A percentile compares a stretch with the other conserved stretches of the same genome.
phyloP scores from a whole-genome alignment of 169 alveolate genomes.

The Neospora caninum region DNA sequence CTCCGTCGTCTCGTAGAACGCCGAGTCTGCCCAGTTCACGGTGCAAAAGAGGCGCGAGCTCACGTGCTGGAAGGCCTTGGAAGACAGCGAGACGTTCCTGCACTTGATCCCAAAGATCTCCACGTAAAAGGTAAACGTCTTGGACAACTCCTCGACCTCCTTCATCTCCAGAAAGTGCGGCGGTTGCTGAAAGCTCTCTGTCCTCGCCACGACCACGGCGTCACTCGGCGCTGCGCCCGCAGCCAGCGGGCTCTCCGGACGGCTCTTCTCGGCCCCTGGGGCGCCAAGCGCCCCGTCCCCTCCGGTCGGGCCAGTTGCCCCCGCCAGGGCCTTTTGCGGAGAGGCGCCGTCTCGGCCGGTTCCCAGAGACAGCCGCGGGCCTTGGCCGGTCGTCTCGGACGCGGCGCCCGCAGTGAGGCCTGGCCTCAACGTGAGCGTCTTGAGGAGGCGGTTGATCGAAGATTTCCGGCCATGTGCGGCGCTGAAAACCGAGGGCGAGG shows the following conservation, averaged over 20 bases:
- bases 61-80: neutral
- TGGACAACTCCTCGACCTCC: slow-evolving; percentile 39
- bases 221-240: neutral
- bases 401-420: too few species aligned
- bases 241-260: neutral
- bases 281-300: neutral
- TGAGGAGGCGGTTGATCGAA: too few species aligned
- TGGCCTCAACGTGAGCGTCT: too few species aligned
- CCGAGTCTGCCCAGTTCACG: neutral
- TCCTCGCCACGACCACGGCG: neutral
- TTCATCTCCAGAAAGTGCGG: slow-evolving; percentile 45
- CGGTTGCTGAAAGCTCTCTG: neutral
- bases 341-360: neutral
- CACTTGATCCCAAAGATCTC: slow-evolving; percentile 47
- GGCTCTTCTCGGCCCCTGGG: neutral
- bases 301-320: neutral
- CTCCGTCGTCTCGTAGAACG: neutral
- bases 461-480: too few species aligned
- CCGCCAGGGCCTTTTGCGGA: neutral
- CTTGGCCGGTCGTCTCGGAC: neutral
- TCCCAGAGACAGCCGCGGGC: neutral
- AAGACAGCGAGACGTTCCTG: neutral
- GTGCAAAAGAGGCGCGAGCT: neutral
- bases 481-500: too few species aligned
- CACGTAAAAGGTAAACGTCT: slow-evolving; percentile 41